phyloP scores from a whole-genome alignment of 2,329 filamentous ascomycete species.

The Trematosphaeria pertusa region DNA sequence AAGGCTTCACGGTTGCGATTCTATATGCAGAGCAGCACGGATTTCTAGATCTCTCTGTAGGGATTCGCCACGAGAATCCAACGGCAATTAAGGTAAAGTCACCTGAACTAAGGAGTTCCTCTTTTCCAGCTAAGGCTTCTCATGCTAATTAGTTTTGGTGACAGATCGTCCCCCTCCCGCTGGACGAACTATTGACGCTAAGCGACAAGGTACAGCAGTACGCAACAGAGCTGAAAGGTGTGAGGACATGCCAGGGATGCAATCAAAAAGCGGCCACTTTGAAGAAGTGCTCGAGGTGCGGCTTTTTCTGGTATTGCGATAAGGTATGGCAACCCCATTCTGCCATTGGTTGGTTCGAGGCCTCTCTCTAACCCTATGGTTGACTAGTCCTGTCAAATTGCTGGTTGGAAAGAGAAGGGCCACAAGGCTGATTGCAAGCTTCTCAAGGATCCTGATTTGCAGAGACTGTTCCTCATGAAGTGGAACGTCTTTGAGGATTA shows the following conservation, averaged over 20 bases:
- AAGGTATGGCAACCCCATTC: slow-evolving; percentile 1
- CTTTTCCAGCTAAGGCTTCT: background rate
- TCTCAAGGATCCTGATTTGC: background rate
- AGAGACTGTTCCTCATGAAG: background rate
- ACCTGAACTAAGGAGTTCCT: background rate
- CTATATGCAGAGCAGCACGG: slow-evolving; percentile 12
- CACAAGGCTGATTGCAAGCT: slow-evolving; percentile 3
- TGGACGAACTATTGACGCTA: slow-evolving; percentile 10
- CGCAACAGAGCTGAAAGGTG: slow-evolving; percentile 4
- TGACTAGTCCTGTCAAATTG: background rate
- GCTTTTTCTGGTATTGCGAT: slow-evolving; percentile 17
- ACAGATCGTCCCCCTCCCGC: slow-evolving; percentile 15
- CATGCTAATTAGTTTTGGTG: background rate
- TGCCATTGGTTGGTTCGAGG: background rate
- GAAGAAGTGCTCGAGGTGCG: slow-evolving; percentile 13
- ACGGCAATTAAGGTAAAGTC: slow-evolving; percentile 15
- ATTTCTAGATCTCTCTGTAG: slow-evolving; percentile 7
- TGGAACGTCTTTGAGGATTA: slow-evolving; percentile 2
- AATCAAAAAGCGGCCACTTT: slow-evolving; percentile 5
- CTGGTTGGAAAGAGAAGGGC: background rate
- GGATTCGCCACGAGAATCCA: slow-evolving; percentile 12
- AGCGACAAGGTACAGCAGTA: slow-evolving; percentile 11
- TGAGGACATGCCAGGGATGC: slow-evolving; percentile 18
- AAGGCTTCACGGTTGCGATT: slow-evolving; percentile 18
- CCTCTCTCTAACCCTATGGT: background rate